Conservation (phyloP, 495 filamentous ascomycete genomes). For the Neurospora intermedia region DNA sequence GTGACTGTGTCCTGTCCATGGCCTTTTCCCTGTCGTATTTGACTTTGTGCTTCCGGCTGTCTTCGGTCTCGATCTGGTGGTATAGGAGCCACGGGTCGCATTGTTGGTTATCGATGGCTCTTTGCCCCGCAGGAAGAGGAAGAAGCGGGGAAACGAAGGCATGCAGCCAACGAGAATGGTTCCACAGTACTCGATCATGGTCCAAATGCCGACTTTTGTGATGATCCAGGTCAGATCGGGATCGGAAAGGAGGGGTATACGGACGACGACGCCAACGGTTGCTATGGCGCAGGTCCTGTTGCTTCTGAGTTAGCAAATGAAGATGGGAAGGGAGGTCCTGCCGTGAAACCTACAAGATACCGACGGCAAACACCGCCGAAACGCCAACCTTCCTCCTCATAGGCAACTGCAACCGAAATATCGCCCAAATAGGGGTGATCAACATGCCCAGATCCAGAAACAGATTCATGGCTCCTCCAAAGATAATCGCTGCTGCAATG, state of each 20-base stretch:
- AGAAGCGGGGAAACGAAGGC: slow-evolving; percentile 22
- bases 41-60: background rate
- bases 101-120: background rate
- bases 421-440: slow-evolving; percentile 18
- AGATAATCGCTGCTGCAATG: slow-evolving; percentile 10
- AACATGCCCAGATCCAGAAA: slow-evolving; percentile 22
- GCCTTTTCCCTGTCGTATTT: background rate
- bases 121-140: slow-evolving; percentile 7
- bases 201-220: slow-evolving; percentile 22
- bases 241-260: slow-evolving; percentile 16
- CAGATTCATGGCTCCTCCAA: slow-evolving; percentile 17
- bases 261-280: slow-evolving; percentile 16
- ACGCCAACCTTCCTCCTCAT: slow-evolving; percentile 23
- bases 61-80: background rate
- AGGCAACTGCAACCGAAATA: slow-evolving; percentile 19
- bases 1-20: background rate
- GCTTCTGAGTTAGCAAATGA: background rate
- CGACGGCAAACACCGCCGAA: slow-evolving; percentile 23
- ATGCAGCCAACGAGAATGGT: slow-evolving; percentile 24
- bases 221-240: slow-evolving; percentile 19
- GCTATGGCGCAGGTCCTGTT: slow-evolving; percentile 21
- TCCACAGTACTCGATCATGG: slow-evolving; percentile 27
- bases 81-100: background rate
- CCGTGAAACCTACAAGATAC: slow-evolving; percentile 14
- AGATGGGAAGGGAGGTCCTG: background rate